phyloP scores from a whole-genome alignment of 2,329 filamentous ascomycete genomes.

The Cladorrhinum sp. region DNA sequence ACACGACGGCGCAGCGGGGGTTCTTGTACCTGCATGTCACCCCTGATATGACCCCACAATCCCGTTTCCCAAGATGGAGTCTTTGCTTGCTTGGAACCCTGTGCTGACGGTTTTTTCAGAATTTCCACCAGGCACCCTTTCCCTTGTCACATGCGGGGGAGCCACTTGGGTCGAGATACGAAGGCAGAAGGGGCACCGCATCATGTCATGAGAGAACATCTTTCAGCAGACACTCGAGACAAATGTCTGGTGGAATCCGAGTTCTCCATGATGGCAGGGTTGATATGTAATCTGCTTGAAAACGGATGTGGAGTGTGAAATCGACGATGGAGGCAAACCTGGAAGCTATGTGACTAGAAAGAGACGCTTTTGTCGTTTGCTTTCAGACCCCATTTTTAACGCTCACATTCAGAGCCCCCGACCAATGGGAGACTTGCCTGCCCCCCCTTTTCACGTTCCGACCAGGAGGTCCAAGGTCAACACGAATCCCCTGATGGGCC shows the following conservation, averaged over 20 bases:
- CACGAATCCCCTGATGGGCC: slow-evolving; percentile 6
- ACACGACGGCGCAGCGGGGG: not conserved
- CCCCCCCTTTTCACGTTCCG: not conserved
- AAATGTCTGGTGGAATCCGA: no score
- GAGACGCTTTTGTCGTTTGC: not conserved
- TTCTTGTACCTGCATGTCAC: slow-evolving; percentile 13
- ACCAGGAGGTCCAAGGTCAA: not conserved
- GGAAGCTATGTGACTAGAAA: not conserved
- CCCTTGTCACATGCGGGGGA: not conserved
- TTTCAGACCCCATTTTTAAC: not conserved
- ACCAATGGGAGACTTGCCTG: slow-evolving; percentile 12
- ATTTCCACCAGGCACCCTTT: not conserved
- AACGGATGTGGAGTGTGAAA: not conserved
- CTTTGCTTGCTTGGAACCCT: not conserved
- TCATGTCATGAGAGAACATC: no score
- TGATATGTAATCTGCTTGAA: no score
- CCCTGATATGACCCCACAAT: not conserved
- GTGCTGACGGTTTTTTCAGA: not conserved
- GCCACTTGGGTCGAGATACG: no score
- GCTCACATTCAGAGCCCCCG: not conserved
- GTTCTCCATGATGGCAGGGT: not conserved
- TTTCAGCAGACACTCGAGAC: no score
- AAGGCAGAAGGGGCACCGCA: no score
- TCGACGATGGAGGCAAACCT: not conserved
- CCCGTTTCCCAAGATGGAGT: not conserved